These are phyloP conservation scores for Thinopyrum obtusiflorum DNA, from an alignment of 202 grass and related monocot genomes.

Conservation along the genomic window DNA sequence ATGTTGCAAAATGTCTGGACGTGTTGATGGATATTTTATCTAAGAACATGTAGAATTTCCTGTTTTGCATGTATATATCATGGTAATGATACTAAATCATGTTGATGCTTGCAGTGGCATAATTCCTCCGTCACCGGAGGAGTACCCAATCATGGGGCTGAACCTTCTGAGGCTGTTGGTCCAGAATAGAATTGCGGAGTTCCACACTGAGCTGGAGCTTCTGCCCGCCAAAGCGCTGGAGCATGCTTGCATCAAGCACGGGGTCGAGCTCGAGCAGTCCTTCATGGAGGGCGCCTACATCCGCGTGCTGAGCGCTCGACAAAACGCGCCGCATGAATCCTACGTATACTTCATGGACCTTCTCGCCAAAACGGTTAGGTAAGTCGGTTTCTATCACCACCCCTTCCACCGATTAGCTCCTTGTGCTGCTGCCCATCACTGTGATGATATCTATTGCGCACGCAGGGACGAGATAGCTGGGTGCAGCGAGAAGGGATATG, in stretches of 20 bases:
- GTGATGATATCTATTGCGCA: no score
- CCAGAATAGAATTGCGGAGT: slow-evolving; percentile 96
- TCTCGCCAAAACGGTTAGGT: slow-evolving; percentile 96
- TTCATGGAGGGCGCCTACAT: slow-evolving; percentile 90
- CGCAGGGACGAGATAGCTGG: slow-evolving; percentile 90
- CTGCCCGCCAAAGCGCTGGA: slow-evolving; percentile 54
- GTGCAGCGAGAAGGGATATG: slow-evolving; percentile 91
- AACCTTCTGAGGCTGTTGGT: slow-evolving; percentile 83
- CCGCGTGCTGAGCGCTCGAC: slow-evolving; percentile 66
- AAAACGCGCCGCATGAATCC: slow-evolving; percentile 70
- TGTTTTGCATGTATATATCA: neutral
- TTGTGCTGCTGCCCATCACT: no score
- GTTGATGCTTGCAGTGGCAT: slow-evolving; percentile 42
- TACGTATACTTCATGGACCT: slow-evolving; percentile 99
- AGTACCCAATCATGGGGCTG: slow-evolving; percentile 71
- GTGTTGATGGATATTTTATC: neutral
- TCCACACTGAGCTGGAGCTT: slow-evolving; percentile 89
- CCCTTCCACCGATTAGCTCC: neutral
- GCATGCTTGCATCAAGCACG: slow-evolving; percentile 67
- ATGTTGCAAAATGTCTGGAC: neutral
- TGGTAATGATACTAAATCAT: slow-evolving; percentile 6
- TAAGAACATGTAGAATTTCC: neutral
- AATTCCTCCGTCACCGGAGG: slow-evolving; percentile 53
- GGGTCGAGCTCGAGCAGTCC: slow-evolving; percentile 69
- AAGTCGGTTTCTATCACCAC: slow-evolving; percentile 6